These are phyloP conservation scores for Beauveria australis DNA, from an alignment of 2,329 filamentous ascomycete species.

Conservation along the genomic window DNA sequence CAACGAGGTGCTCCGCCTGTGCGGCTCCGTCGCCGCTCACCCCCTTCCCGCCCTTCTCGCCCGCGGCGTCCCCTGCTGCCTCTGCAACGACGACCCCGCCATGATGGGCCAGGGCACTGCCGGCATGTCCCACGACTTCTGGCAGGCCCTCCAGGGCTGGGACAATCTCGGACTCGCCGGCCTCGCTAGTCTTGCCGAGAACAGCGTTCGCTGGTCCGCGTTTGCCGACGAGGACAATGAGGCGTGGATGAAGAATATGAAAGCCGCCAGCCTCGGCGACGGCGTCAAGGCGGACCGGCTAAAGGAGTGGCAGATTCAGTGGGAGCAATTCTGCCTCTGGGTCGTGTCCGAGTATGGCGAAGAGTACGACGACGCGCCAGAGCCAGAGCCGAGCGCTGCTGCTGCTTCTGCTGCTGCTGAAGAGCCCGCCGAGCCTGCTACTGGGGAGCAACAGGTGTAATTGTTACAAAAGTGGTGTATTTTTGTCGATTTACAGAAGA, in stretches of 20 bases:
- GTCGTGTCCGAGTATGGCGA: conserved; percentile 67
- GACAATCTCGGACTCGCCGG: conserved; percentile 85
- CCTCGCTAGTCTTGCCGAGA: conserved; percentile 80
- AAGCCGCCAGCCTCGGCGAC: conserved; percentile 62
- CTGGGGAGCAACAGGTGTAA: neutral
- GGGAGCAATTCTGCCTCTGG: conserved; percentile 89
- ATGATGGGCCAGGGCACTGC: conserved; percentile 76
- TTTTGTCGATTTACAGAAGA: no score
- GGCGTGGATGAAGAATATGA: conserved; percentile 66
- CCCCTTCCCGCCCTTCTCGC: conserved; percentile 77
- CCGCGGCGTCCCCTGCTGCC: conserved; percentile 71
- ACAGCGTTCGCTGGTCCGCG: conserved; percentile 81
- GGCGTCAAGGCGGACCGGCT: conserved; percentile 64
- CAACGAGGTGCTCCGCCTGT: conserved; percentile 78
- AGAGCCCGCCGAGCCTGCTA: neutral
- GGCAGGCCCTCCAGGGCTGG: conserved; percentile 86
- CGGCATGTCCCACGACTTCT: conserved; percentile 87
- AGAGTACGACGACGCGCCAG: conserved; percentile 44
- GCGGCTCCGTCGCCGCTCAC: conserved; percentile 67
- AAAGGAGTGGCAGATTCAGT: conserved; percentile 70
- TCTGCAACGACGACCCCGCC: conserved; percentile 87
- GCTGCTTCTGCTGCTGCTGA: neutral
- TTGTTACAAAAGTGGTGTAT: neutral
- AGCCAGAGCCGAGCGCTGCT: conserved; percentile 12
- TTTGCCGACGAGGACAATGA: conserved; percentile 70